These are phyloP conservation scores for Taxillus chinensis DNA, from an alignment of 164 flowering plant species.

Conservation along the genomic window DNA sequence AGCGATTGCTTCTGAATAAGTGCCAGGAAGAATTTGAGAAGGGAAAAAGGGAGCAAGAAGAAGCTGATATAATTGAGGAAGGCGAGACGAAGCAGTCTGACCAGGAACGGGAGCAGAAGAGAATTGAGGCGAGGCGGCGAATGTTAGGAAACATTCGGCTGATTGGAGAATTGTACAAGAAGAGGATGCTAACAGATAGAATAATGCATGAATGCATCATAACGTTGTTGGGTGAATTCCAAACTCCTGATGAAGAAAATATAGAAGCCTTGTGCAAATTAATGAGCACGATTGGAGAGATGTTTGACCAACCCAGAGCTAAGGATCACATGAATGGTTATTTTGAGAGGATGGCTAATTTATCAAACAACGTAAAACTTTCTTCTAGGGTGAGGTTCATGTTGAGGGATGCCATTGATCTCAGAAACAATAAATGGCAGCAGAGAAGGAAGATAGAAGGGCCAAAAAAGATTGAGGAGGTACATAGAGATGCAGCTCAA, in stretches of 20 bases:
- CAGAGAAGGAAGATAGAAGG: constrained; percentile 96
- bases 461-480: constrained; percentile 95
- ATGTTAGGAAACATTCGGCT: constrained; percentile 89
- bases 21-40: constrained; percentile 93
- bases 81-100: constrained; percentile 53
- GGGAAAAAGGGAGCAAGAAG: constrained; percentile 72
- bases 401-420: constrained; percentile 86
- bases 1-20: constrained; percentile 68
- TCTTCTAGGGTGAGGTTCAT: constrained; percentile 93
- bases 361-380: constrained; percentile 63
- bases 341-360: constrained; percentile 53
- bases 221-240: constrained; percentile 51
- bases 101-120: constrained; percentile 65
- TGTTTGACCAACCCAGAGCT: constrained; percentile 79
- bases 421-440: constrained; percentile 92
- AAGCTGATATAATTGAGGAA: constrained; percentile 60
- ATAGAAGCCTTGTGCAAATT: constrained; percentile 87
- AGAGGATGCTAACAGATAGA: constrained; percentile 78
- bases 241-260: constrained; percentile 80
- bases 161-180: constrained; percentile 79
- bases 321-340: constrained; percentile 79
- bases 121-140: constrained; percentile 54
- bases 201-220: constrained; percentile 83
- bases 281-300: constrained; percentile 96
- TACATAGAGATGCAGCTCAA: constrained; percentile 95